Base-by-base conservation (phyloP, 805 yeast species). In the Cyberlindnera meyerae region DNA sequence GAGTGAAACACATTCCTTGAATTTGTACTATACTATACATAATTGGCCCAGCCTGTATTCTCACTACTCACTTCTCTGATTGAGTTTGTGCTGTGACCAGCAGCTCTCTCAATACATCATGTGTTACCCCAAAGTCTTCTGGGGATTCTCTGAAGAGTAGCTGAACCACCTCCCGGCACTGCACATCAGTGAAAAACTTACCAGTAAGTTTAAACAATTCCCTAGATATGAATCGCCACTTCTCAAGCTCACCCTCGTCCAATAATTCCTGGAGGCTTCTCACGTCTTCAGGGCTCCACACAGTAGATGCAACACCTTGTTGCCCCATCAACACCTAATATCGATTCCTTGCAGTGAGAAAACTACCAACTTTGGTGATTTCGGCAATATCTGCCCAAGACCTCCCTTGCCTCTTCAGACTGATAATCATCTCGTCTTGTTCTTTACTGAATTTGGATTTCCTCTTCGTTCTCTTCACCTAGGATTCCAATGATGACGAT, bases 271-370 rank as follows among this genome's bases (percentile, higher is more conserved):
- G 77, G 27, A 82, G 59, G 15, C 65, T 64, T 20, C 57, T 41
- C 7, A 74, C 68, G 55, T 81, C 87, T 12, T 72, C 75, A 1
- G 63, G 48, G 8, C 72, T 75, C 81, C 87, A 81, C 21, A 74
- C 71, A 17, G 76, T 71, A 1, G 77, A 69, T 11, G 82, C 83
- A 24, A 83, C 82, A 4, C 90, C 90, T 50, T 82, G 90, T 54
- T 82, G 90, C 5, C 93, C 93, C 45, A 83, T 81, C 32, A 82
- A 67, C 4, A 82, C 90, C 57, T 82, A 90, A 49, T 83, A 83
- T 40, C 90, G 61, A 53, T 82, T 82, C 39, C 90, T 61, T 0
- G 89, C 90, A 0, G 90, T 86, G 27, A 82, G 60, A 41, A 75
- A 78, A 28, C 79, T 72, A 8, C 79, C 83, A 20, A 82, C 81